Conservation (phyloP, 1,284 basidiomycete species). For the Rhodotorula sp. region DNA sequence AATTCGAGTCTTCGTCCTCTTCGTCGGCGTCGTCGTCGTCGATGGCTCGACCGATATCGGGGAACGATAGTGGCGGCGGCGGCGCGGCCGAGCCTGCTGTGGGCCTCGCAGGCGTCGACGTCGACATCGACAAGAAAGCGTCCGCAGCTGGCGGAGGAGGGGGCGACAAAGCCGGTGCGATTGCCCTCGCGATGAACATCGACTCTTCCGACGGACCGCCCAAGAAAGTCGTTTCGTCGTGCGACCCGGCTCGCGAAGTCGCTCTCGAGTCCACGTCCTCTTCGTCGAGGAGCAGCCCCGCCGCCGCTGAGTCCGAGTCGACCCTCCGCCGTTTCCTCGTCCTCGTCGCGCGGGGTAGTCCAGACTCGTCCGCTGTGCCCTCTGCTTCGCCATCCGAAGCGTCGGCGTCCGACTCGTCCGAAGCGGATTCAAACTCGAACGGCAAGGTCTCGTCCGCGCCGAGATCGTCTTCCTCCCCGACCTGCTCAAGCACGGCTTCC, state of each 20-base stretch:
- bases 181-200: background rate
- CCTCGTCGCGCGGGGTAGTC: background rate
- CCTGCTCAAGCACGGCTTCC: too few species aligned
- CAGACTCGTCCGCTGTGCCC: background rate
- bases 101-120: background rate
- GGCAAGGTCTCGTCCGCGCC: constrained; percentile 2
- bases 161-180: background rate
- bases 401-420: background rate
- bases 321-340: background rate
- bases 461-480: constrained; percentile 14
- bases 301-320: background rate
- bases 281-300: background rate
- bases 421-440: constrained; percentile 9
- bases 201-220: background rate
- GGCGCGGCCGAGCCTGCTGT: background rate
- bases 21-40: background rate
- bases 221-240: background rate
- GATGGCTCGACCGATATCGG: background rate
- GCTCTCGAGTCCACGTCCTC: background rate
- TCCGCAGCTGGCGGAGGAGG: background rate
- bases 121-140: background rate
- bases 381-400: background rate
- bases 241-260: background rate
- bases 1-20: background rate
- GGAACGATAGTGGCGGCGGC: background rate